phyloP scores from a whole-genome alignment of 1,284 basidiomycete genomes.

The Apiotrichum gracile region DNA sequence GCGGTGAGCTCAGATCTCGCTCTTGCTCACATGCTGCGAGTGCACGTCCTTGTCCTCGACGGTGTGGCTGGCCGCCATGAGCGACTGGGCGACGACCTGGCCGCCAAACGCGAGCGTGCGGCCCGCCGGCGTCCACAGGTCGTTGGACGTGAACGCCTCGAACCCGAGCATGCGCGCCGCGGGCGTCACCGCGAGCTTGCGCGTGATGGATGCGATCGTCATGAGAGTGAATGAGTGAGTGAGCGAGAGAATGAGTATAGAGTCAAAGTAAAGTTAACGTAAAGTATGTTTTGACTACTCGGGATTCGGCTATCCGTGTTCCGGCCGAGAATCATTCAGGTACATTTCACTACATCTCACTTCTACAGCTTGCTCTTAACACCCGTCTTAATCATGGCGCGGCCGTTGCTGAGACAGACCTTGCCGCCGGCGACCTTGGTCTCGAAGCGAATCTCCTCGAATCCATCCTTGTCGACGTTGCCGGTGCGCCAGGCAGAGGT shows the following conservation, averaged over 20 bases:
- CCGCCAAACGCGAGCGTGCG: constrained; percentile 81
- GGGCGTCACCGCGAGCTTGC: not conserved
- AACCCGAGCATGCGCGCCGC: constrained; percentile 5
- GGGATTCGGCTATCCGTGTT: no score
- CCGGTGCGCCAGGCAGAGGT: constrained; percentile 12
- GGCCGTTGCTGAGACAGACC: constrained; percentile 14
- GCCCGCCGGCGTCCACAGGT: constrained; percentile 60
- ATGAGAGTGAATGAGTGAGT: no score
- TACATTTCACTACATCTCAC: no score
- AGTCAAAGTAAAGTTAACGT: no score
- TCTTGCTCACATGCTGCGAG: constrained; percentile 56
- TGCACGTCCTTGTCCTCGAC: constrained; percentile 61
- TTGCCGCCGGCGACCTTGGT: constrained; percentile 14
- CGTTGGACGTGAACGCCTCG: constrained; percentile 59
- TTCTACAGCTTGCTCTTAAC: constrained; percentile 14
- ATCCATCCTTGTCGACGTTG: constrained; percentile 16
- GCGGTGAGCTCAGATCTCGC: not conserved
- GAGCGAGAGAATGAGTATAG: no score
- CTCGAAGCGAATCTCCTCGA: constrained; percentile 17
- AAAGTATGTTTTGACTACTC: no score
- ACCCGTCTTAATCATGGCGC: constrained; percentile 10
- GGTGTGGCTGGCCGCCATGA: constrained; percentile 69
- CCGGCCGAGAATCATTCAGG: no score
- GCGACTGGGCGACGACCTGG: constrained; percentile 75
- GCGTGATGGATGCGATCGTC: not conserved